Base-by-base conservation (phyloP, 352 stramenopile species). In the Phytophthora citricola region DNA sequence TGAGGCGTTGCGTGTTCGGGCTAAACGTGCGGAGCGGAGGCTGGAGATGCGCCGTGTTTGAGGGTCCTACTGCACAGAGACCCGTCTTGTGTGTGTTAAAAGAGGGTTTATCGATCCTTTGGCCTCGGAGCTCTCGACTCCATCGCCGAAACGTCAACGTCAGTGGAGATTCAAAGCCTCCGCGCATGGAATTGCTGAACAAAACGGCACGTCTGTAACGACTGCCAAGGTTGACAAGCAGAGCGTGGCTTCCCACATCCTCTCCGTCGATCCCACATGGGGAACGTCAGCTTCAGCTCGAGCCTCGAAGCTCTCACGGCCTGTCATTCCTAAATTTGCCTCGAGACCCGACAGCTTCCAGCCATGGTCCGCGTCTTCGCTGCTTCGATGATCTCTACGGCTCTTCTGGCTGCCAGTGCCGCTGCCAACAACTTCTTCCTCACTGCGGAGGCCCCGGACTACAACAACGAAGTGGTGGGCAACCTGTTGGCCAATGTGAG, bases 391-490 rank as follows among this genome's bases (percentile, higher is more conserved):
- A 46, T 79, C 0, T 76, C 67, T 15, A 48, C 58, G 2, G 49
- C 68, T 20, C 29, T 76, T 3, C 40, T 79, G 53, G 52, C 56
- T 12, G 48, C 36, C 27, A 47, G 26, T 17, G 46, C 27, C 22
- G 59, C n/a, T 4, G 55, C 55, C 32, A 17, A 17, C 17, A 63
- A 52, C 55, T 40, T 48, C 5, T 63, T 63, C 15, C 34, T 56
- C 36, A 27, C 55, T 3, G 80, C 80, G n/a, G 80, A 87, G 48
- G 76, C 79, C 1, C 70, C 79, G 5, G 67, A 76, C 58, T 85
- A 88, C 70, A 89, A 89, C 77, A 89, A 85, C 66, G 54, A 71
- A n/a, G 67, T 75, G 27, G 68, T 87, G 9, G 61, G 48, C 36
- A 67, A 73, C 26, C 58, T 87, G 22, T 64, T 89, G 36, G 59